Percentiles rank a stretch among this genome's conserved stretches.
Conservation (phyloP, 495 filamentous ascomycete genomes). For the Penicillium dipodomyicola region DNA sequence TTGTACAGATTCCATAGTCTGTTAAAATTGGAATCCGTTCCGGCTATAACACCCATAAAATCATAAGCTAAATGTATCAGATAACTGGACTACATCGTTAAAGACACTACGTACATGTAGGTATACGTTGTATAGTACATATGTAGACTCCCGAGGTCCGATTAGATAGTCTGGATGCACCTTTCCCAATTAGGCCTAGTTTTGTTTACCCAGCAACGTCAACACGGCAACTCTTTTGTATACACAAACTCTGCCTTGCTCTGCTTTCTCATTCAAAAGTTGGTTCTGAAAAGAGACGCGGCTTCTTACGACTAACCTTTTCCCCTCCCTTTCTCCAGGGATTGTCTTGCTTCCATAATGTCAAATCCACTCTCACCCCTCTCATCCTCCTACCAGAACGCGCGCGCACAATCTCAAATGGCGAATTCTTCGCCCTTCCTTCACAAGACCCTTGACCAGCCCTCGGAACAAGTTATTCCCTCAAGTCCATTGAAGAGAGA, state of each 20-base stretch:
- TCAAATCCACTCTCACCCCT: constrained; percentile 47
- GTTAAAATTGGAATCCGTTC: not conserved
- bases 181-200: constrained; percentile 32
- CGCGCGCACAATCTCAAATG: constrained; percentile 35
- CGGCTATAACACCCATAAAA: not conserved
- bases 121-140: not conserved
- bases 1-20: too few relatives aligned
- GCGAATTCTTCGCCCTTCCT: constrained; percentile 29
- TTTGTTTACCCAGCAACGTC: constrained; percentile 48
- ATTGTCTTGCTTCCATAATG: constrained; percentile 28
- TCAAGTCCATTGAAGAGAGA: constrained; percentile 39
- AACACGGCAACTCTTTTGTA: constrained; percentile 25
- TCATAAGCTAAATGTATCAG: not conserved
- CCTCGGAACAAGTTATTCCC: constrained; percentile 31
- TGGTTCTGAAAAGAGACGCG: not conserved
- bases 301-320: not conserved
- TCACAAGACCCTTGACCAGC: constrained; percentile 28
- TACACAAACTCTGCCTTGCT: constrained; percentile 18
- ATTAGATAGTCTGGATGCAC: constrained; percentile 2
- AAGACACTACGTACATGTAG: not conserved
- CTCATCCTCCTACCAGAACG: constrained; percentile 45
- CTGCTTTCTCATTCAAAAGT: not conserved
- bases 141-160: not conserved
- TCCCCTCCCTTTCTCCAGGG: not conserved
- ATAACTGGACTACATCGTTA: not conserved